Evolutionary conservation across 73 alveolate genomes (phyloP).

Genomic region (Paramecium octaurelia): DNA sequence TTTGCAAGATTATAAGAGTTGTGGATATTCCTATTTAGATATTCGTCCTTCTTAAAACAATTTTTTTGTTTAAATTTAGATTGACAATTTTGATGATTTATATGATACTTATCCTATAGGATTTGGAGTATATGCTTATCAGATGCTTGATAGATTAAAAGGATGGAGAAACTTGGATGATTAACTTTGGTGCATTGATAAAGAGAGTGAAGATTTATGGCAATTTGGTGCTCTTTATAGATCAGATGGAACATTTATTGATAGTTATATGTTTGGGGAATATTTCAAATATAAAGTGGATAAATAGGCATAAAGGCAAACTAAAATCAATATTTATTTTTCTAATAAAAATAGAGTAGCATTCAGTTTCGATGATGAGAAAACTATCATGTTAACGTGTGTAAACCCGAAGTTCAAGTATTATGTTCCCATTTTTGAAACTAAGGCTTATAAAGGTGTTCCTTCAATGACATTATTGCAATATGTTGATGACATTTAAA

Average conservation of each 20-base stretch:
- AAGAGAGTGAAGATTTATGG: slow-evolving; percentile 52
- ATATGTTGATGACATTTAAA: not conserved
- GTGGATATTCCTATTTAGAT: slow-evolving; percentile 30
- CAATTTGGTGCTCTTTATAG: slow-evolving; percentile 41
- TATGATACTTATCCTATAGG: slow-evolving; percentile 40
- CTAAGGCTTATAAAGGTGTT: slow-evolving; percentile 39
- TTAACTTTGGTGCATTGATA: slow-evolving; percentile 36
- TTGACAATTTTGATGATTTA: slow-evolving; percentile 28
- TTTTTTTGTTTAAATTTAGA: not conserved
- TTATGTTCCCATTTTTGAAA: slow-evolving; percentile 25
- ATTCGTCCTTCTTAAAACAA: not conserved
- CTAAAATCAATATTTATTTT: slow-evolving; percentile 23
- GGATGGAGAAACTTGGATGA: slow-evolving; percentile 51
- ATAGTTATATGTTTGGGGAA: slow-evolving; percentile 39
- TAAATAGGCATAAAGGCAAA: not conserved
- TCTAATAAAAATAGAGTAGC: slow-evolving; percentile 41
- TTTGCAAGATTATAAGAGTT: slow-evolving; percentile 30
- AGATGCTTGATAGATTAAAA: slow-evolving; percentile 35
- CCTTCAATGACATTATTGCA: slow-evolving; percentile 11
- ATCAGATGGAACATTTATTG: slow-evolving; percentile 49
- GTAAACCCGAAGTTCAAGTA: slow-evolving; percentile 25
- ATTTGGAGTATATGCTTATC: slow-evolving; percentile 48
- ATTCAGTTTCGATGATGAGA: slow-evolving; percentile 24
- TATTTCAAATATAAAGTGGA: slow-evolving; percentile 34
- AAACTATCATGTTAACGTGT: slow-evolving; percentile 11